Conservation (phyloP, 2,329 filamentous ascomycete species). For the Penicillium corylophilum region DNA sequence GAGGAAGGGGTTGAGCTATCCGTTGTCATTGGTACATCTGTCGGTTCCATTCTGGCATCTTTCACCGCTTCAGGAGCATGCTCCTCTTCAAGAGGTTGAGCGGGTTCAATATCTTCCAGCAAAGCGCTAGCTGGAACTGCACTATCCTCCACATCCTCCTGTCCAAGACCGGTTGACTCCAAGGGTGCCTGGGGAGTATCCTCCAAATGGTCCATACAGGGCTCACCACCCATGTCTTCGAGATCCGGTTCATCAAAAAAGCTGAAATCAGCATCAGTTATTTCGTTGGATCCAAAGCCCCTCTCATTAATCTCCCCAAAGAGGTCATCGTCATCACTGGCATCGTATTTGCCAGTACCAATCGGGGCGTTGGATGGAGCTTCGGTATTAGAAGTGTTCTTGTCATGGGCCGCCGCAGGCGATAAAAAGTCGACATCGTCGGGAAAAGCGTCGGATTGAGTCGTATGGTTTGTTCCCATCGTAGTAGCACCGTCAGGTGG, state of each 20-base stretch:
- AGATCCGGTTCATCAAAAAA: constrained; percentile 60
- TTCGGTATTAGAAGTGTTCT: constrained; percentile 19
- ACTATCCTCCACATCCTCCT: constrained; percentile 6
- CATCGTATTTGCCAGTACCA: constrained; percentile 43
- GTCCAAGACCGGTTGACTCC: constrained; percentile 11
- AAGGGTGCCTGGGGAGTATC: constrained; percentile 14
- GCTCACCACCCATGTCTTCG: constrained; percentile 22
- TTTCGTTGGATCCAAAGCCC: constrained; percentile 54
- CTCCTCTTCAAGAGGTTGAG: neutral
- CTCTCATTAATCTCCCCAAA: constrained; percentile 59
- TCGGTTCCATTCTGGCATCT: neutral
- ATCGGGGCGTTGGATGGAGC: constrained; percentile 29
- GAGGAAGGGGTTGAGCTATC: constrained; percentile 13
- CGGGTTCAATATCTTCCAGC: neutral
- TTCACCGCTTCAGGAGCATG: neutral
- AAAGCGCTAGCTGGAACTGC: constrained; percentile 2
- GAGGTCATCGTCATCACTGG: constrained; percentile 53
- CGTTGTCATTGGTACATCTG: constrained; percentile 4
- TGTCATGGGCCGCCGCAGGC: constrained; percentile 14
- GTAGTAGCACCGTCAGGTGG: constrained; percentile 50
- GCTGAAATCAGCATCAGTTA: constrained; percentile 63
- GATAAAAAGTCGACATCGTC: constrained; percentile 30
- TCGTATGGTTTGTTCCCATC: constrained; percentile 29
- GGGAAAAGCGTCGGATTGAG: constrained; percentile 30
- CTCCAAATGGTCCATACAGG: constrained; percentile 11